Evolutionary conservation across 2,329 filamentous ascomycete genomes (phyloP).

Genomic region (Dryadomyces sulphureus): DNA sequence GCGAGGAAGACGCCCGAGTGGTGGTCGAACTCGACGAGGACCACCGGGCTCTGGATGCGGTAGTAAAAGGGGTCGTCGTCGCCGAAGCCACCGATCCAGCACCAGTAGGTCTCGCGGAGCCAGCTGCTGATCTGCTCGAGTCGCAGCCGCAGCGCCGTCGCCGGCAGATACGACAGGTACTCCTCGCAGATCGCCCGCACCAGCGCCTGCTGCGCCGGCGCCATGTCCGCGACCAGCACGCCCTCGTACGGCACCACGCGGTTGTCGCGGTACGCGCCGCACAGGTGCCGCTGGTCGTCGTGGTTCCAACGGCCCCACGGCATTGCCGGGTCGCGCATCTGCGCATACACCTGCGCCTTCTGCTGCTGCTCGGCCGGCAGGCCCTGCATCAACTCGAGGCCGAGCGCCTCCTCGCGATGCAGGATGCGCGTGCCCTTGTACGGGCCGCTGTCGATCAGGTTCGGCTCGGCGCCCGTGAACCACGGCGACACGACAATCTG

Average conservation of each 20-base stretch:
- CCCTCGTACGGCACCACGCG: conserved; percentile 63
- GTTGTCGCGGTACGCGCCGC: conserved; percentile 68
- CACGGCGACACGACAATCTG: conserved; percentile 59
- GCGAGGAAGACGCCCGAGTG: conserved; percentile 65
- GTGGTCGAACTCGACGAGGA: conserved; percentile 65
- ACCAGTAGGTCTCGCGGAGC: conserved; percentile 61
- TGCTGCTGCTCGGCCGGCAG: conserved; percentile 30
- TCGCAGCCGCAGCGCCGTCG: conserved; percentile 34
- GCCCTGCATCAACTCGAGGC: conserved; percentile 55
- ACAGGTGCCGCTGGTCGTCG: conserved; percentile 65
- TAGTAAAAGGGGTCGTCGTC: conserved; percentile 63
- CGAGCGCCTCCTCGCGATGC: conserved; percentile 46
- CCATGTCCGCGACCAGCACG: conserved; percentile 35
- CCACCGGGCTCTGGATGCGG: conserved; percentile 60
- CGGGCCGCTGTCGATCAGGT: conserved; percentile 52
- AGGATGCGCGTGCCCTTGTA: conserved; percentile 52
- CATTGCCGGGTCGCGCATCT: conserved; percentile 52
- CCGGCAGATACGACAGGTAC: conserved; percentile 55
- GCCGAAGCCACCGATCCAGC: conserved; percentile 59
- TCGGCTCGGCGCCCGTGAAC: conserved; percentile 71
- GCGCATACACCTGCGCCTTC: conserved; percentile 39
- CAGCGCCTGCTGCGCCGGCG: conserved; percentile 30
- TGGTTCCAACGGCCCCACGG: conserved; percentile 59
- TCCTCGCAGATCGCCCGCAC: conserved; percentile 46
- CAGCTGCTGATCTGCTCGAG: conserved; percentile 37